phyloP scores from a whole-genome alignment of 2,329 filamentous ascomycete species.

The Neonectria hederae region DNA sequence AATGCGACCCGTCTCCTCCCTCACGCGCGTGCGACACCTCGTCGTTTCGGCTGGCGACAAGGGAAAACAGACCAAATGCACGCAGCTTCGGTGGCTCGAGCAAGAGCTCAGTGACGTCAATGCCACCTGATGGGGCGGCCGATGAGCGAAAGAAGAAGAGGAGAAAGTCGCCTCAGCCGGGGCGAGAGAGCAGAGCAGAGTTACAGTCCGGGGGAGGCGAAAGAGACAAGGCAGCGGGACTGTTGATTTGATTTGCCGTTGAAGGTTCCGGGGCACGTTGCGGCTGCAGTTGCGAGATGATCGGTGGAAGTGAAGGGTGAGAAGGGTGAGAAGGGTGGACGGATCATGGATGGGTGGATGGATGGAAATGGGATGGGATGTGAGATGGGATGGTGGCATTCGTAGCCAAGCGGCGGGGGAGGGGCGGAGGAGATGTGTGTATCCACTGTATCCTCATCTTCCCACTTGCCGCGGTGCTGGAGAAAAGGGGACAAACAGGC shows the following conservation, averaged over 20 bases:
- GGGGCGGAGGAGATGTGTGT: conserved; percentile 1
- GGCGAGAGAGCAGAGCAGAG: conserved; percentile 15
- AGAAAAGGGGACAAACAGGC: not conserved
- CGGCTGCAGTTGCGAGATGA: conserved; percentile 9
- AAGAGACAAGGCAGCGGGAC: not conserved
- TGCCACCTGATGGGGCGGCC: conserved; percentile 38
- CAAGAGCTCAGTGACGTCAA: conserved; percentile 39
- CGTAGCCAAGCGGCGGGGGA: conserved; percentile 1
- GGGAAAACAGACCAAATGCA: conserved; percentile 15
- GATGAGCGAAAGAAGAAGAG: conserved; percentile 23
- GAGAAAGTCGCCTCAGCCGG: conserved; percentile 18
- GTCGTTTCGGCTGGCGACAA: conserved; percentile 21
- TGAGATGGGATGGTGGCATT: not conserved
- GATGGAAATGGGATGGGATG: not conserved
- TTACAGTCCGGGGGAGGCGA: not conserved
- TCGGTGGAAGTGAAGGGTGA: conserved; percentile 8
- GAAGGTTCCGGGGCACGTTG: not conserved
- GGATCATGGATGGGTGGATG: not conserved
- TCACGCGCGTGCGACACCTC: conserved; percentile 21
- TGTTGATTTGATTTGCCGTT: conserved; percentile 1
- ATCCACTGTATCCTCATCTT: not conserved
- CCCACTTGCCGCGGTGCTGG: not conserved
- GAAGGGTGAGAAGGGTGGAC: not conserved
- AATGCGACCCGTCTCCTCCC: conserved; percentile 23
- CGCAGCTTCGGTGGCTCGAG: conserved; percentile 19